Base-by-base conservation (phyloP, 2,329 filamentous ascomycete genomes). In the Dactylellina parvicollis region DNA sequence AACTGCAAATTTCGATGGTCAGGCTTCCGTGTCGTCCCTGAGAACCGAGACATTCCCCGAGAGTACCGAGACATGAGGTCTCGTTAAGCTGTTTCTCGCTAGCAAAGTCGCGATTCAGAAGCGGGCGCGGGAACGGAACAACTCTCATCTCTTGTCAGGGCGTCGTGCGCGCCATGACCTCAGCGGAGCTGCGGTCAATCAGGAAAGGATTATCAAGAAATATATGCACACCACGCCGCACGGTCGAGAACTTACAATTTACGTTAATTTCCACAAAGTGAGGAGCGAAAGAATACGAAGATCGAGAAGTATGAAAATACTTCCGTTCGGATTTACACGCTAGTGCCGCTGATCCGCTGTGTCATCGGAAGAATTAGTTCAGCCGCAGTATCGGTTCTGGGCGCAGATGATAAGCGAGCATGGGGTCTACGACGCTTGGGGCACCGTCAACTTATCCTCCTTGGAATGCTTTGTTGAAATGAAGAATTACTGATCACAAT, bases 291-390 rank as follows among this genome's bases (percentile, higher is more conserved):
- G 44, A 42, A 24, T 32, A 28, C 26, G 20, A 30, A 20, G 46
- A 49, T 28, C 24, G 8, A n/a, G 20, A 9, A 49, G 14, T 12
- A 30, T 30, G 12, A 26, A 40, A 40, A 20, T 46, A 22, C 40
- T 47, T 22, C 44, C 22, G 44, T 26, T 26, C 10, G 44, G 26
- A 32, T 28, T 50, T 54, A 34, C 7, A 47, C 24, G 49, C 24
- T 57, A 62, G 57, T 50, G 60, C 55, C 36, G 67, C 44, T 59
- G 59, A 67, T 54, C 59, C 59, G 46, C 50, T 61, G 38, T 55
- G 55, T 49, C 60, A 61, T 59, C 60, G 69, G 60, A 59, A 73
- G 54, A 59, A 66, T 66, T 52, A 49, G 57, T 61, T 73, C 69
- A 73, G 69, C 69, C 69, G 69, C 69, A 73, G 60, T 42, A 60